phyloP scores from a whole-genome alignment of 805 yeast genomes.

The Metschnikowia lunata region DNA sequence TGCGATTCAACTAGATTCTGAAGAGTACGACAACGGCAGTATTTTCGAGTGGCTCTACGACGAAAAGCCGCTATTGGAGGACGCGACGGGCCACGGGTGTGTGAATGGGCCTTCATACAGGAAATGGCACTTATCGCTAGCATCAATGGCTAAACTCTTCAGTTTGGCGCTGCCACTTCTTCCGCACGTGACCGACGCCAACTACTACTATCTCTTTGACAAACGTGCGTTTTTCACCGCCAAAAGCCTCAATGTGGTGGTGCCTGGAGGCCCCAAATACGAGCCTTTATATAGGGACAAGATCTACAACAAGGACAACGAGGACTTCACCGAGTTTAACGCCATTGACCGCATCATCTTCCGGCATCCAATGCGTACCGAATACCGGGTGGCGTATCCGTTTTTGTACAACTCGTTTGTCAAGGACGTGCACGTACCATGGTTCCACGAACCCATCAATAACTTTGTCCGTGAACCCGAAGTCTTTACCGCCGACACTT shows the following conservation, averaged over 20 bases:
- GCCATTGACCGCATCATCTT: conserved; percentile 83
- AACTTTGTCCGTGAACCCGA: conserved; percentile 45
- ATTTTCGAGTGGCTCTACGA: conserved; percentile 80
- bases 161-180: conserved; percentile 68
- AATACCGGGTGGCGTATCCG: conserved; percentile 84
- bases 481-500: conserved; percentile 9
- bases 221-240: conserved; percentile 81
- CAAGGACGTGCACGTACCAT: conserved; percentile 53
- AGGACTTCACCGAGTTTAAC: conserved; percentile 87
- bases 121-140: conserved; percentile 61
- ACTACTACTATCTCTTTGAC: conserved; percentile 70
- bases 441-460: conserved; percentile 63
- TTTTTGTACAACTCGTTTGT: conserved; percentile 77
- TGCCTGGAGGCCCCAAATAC: conserved; percentile 96
- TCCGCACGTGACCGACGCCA: conserved; percentile 53
- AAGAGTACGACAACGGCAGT: conserved; percentile 46
- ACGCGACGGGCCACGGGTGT: conserved; percentile 23
- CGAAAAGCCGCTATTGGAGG: conserved; percentile 63
- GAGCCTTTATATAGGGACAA: conserved; percentile 73
- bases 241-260: conserved; percentile 77
- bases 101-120: conserved; percentile 78
- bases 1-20: conserved; percentile 61
- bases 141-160: conserved; percentile 61
- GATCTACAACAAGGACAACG: conserved; percentile 53
- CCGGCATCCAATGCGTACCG: conserved; percentile 72